Evolutionary conservation across 495 filamentous ascomycete genomes (phyloP).

Genomic region (Penicillium argentinense): DNA sequence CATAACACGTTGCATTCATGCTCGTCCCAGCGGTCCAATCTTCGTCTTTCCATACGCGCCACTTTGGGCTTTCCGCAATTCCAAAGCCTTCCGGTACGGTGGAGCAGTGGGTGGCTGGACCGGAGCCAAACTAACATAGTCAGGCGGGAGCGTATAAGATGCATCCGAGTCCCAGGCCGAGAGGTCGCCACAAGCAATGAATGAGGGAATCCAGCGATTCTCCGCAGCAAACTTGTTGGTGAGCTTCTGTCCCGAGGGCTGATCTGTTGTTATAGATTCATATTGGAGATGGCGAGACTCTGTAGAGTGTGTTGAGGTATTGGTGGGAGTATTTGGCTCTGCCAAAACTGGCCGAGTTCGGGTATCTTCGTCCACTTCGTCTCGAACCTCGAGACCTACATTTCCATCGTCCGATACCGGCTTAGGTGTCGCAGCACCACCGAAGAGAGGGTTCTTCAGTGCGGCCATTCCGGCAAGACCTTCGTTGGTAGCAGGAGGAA

Average conservation of each 20-base stretch:
- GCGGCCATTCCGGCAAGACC: slow-evolving; percentile 36
- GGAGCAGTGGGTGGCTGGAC: slow-evolving; percentile 96
- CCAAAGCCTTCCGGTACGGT: slow-evolving; percentile 87
- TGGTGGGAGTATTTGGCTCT: neutral
- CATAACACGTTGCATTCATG: slow-evolving; percentile 13
- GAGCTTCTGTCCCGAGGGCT: slow-evolving; percentile 25
- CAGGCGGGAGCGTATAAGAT: slow-evolving; percentile 78
- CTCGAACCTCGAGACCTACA: slow-evolving; percentile 58
- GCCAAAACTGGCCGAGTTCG: slow-evolving; percentile 17
- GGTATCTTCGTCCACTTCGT: slow-evolving; percentile 44
- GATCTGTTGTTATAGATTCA: slow-evolving; percentile 19
- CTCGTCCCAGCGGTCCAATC: slow-evolving; percentile 27
- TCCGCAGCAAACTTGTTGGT: slow-evolving; percentile 36
- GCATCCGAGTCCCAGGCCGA: slow-evolving; percentile 93
- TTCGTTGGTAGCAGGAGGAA: slow-evolving; percentile 44
- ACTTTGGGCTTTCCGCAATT: slow-evolving; percentile 73
- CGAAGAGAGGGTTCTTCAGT: slow-evolving; percentile 48
- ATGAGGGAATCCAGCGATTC: slow-evolving; percentile 83
- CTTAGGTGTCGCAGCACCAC: slow-evolving; percentile 35
- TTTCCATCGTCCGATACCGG: slow-evolving; percentile 57
- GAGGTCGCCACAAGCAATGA: slow-evolving; percentile 95
- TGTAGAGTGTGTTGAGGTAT: slow-evolving; percentile 14
- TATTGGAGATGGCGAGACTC: slow-evolving; percentile 32
- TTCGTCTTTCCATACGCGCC: slow-evolving; percentile 83
- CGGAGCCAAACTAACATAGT: slow-evolving; percentile 79